A percentile compares a stretch with the other conserved stretches of the same genome.
These are phyloP conservation scores for Clarireedia homoeocarpa DNA, from an alignment of 2,329 filamentous ascomycete species.

Conservation along the genomic window DNA sequence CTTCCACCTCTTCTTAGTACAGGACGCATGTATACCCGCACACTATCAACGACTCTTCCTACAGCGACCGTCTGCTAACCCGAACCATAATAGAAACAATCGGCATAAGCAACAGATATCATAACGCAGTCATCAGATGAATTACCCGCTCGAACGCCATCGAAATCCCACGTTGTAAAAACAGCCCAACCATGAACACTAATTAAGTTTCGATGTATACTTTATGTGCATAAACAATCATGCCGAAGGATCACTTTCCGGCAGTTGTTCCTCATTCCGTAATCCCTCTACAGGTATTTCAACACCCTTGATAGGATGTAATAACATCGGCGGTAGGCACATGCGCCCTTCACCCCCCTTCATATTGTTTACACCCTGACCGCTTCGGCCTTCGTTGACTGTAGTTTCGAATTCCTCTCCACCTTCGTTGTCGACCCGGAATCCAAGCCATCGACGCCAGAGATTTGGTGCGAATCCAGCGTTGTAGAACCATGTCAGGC, in stretches of 20 bases:
- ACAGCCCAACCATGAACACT: too few species aligned
- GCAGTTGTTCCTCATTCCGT: slow-evolving; percentile 16
- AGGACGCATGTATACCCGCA: too few species aligned
- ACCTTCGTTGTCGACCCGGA: slow-evolving; percentile 69
- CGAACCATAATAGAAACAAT: too few species aligned
- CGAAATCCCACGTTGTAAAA: too few species aligned
- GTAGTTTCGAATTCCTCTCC: slow-evolving; percentile 68
- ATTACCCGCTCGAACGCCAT: too few species aligned
- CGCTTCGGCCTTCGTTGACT: slow-evolving; percentile 36
- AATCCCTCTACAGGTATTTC: slow-evolving; percentile 37
- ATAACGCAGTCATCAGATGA: too few species aligned
- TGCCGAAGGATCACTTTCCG: slow-evolving; percentile 28
- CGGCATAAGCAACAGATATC: too few species aligned
- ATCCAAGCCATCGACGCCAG: slow-evolving; percentile 80
- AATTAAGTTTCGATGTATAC: too few species aligned
- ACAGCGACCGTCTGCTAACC: too few species aligned
- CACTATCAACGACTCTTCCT: too few species aligned
- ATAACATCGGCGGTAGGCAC: slow-evolving; percentile 82
- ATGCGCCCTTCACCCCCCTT: slow-evolving; percentile 71
- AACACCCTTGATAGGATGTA: slow-evolving; percentile 81
- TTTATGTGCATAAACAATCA: slow-evolving; percentile 13
- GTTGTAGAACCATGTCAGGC: slow-evolving; percentile 89
- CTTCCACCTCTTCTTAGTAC: too few species aligned
- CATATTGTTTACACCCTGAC: slow-evolving; percentile 37
- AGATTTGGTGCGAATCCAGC: slow-evolving; percentile 73